These are phyloP conservation scores for Solidago caesia DNA, from an alignment of 129 eudicot genomes.

Conservation along the genomic window DNA sequence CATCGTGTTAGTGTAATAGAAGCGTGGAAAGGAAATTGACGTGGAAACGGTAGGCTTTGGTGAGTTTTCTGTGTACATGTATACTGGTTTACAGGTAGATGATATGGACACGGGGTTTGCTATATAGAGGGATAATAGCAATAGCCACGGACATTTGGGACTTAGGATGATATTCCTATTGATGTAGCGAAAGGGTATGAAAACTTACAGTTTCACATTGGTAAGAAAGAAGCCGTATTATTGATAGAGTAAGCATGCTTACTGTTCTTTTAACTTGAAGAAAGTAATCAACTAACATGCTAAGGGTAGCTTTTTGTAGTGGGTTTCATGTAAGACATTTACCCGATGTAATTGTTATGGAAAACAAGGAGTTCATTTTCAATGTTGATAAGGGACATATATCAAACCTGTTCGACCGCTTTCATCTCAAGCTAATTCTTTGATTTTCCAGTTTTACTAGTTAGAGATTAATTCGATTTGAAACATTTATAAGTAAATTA, in stretches of 20 bases:
- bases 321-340: neutral
- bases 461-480: too few species aligned
- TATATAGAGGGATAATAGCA: neutral
- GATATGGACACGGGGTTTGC: neutral
- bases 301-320: neutral
- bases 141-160: neutral
- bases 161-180: neutral
- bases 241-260: too few species aligned
- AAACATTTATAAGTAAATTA: too few species aligned
- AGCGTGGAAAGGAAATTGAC: neutral
- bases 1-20: conserved; percentile 9
- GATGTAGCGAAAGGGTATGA: neutral
- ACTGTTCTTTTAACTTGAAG: too few species aligned
- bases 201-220: neutral
- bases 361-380: neutral
- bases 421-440: too few species aligned
- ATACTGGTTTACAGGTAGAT: neutral
- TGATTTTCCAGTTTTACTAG: too few species aligned
- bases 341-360: neutral
- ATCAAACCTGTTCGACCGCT: neutral
- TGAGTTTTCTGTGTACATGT: neutral
- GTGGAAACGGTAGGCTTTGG: neutral
- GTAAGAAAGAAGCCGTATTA: neutral
- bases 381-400: neutral
- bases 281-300: too few species aligned